These are phyloP conservation scores for Neofusicoccum cordaticola DNA, from an alignment of 2,329 filamentous ascomycete species.

Conservation along the genomic window DNA sequence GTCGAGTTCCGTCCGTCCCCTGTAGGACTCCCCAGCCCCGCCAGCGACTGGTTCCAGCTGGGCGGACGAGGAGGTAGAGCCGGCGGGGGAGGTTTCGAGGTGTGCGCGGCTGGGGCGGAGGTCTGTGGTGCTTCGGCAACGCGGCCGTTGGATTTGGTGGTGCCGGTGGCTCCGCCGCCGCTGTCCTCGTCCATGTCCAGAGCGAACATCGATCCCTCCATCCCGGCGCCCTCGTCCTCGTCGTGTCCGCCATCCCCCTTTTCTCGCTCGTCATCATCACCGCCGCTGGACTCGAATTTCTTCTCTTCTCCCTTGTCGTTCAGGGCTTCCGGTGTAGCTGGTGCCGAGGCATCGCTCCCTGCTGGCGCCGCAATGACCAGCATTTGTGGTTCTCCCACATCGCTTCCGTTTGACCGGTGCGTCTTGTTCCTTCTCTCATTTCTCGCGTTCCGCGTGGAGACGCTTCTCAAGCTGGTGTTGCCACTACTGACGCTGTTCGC, in stretches of 20 bases:
- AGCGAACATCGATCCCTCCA: background rate
- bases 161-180: background rate
- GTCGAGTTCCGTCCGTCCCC: no score
- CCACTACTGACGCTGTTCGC: no score
- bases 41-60: no score
- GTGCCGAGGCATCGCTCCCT: background rate
- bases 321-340: background rate
- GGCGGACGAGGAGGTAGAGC: no score
- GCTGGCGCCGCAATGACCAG: background rate
- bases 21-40: no score
- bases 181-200: conserved; percentile 5
- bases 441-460: background rate
- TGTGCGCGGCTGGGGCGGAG: no score
- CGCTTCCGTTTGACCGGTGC: background rate
- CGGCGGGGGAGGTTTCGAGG: no score
- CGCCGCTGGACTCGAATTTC: no score
- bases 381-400: background rate
- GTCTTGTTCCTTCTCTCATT: background rate
- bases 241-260: background rate
- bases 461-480: no score
- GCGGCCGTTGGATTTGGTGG: no score
- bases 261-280: background rate
- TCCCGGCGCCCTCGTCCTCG: background rate
- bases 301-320: background rate
- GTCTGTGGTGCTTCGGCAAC: no score